Conservation (phyloP, 768 basidiomycete species). For the Calocera viscosa region DNA sequence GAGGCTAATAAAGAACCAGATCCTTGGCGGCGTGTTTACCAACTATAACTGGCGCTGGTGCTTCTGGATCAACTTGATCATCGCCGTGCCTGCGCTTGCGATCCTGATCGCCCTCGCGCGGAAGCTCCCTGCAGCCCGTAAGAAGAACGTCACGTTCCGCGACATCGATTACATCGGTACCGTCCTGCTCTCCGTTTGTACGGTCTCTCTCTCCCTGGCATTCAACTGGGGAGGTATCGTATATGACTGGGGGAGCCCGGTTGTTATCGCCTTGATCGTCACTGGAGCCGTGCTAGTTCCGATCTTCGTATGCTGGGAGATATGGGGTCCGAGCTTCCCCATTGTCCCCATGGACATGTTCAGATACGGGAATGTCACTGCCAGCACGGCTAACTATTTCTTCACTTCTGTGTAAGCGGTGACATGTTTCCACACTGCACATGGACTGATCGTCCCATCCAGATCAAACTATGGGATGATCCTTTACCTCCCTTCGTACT, state of each 20-base stretch:
- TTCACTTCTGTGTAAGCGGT: neutral
- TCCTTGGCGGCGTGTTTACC: neutral
- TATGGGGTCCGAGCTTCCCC: neutral
- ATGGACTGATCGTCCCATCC: neutral
- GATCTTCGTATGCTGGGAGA: neutral
- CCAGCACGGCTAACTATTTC: neutral
- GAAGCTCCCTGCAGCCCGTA: neutral
- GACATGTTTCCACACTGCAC: neutral
- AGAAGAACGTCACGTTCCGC: neutral
- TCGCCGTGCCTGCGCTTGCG: neutral
- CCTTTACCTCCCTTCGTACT: neutral
- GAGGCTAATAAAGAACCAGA: neutral
- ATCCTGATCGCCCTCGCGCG: neutral
- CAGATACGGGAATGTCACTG: neutral
- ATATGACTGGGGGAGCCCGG: neutral
- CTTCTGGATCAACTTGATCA: constrained; percentile 51
- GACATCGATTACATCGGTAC: neutral
- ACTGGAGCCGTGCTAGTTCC: neutral
- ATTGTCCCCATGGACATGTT: neutral
- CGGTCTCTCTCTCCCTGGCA: neutral
- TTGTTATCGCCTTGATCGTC: neutral
- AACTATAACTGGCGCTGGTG: constrained; percentile 36
- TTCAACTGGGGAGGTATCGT: neutral
- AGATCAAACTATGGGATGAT: neutral
- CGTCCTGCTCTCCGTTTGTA: neutral